These are phyloP conservation scores for Cystofilobasidium ferigula DNA, from an alignment of 768 basidiomycete species.

Conservation along the genomic window DNA sequence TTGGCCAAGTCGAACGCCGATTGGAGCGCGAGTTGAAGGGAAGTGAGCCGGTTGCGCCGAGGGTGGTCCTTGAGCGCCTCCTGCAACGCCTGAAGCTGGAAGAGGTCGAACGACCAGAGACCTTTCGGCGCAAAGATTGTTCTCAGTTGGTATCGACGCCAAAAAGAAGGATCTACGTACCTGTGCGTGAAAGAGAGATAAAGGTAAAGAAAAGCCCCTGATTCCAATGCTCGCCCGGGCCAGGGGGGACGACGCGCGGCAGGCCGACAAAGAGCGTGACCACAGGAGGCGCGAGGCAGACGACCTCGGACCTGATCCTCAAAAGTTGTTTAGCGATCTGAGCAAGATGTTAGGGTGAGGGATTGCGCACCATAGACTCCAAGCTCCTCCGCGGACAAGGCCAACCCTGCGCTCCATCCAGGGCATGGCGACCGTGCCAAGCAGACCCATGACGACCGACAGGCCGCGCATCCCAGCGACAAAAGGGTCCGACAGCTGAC, in stretches of 20 bases:
- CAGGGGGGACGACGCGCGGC: conserved; percentile 9
- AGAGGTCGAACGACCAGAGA: conserved; percentile 49
- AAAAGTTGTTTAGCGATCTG: background rate
- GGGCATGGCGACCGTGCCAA: conserved; percentile 45
- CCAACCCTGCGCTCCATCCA: conserved; percentile 43
- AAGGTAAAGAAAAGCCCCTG: conserved; percentile 43
- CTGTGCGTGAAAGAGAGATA: conserved; percentile 31
- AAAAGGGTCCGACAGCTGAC: conserved; percentile 43
- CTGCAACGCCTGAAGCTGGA: conserved; percentile 47
- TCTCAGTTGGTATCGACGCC: background rate
- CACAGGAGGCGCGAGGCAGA: conserved; percentile 45
- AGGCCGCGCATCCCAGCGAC: conserved; percentile 47
- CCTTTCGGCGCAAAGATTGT: conserved; percentile 40
- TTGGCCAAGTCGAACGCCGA: conserved; percentile 35
- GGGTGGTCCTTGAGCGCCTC: conserved; percentile 43
- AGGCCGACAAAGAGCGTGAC: conserved; percentile 40
- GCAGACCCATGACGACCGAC: conserved; percentile 44
- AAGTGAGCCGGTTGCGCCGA: conserved; percentile 42
- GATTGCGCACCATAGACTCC: conserved; percentile 44
- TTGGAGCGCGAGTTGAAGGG: conserved; percentile 41
- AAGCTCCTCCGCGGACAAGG: conserved; percentile 44
- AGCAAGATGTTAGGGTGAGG: background rate
- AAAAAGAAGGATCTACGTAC: conserved; percentile 10
- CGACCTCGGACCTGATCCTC: conserved; percentile 38
- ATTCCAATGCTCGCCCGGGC: conserved; percentile 36